Base-by-base conservation (phyloP, 1,284 basidiomycete species). In the Kwoniella shivajii region DNA sequence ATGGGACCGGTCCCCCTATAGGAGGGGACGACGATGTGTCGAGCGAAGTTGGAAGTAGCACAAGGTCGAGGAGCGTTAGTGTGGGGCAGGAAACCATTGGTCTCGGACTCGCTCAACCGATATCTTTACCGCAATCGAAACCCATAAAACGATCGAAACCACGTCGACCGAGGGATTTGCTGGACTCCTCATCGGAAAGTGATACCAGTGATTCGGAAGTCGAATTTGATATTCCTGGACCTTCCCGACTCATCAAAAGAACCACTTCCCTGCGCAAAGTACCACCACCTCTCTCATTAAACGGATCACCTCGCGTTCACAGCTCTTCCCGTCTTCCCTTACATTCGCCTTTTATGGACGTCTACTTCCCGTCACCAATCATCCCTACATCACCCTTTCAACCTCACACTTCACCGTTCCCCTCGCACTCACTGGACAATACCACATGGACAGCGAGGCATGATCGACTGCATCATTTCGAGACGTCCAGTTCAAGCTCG, bases 401-500 rank as follows among this genome's bases (percentile, higher is more conserved):
- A 0, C 64, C 64, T 2, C 64, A 63, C 26, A 52, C 63, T n/a
- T 72, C 74, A n/a, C 71, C 72, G 7, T 76, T 74, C 61, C 74
- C 74, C 2, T 70, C 64, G n/a, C 74, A 76, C 53, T 73, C 73
- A 6, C 67, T 76, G 20, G 74, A 76, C 60, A 76, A 76, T 57
- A 73, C 74, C 13, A 70, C 65, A 22, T 76, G 74, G 74, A 66
- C 62, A 3, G 71, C 65, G 5, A 64, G 71, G 2, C 61, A 61
- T 16, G 69, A 69, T 22, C 52, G 51, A 1, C 43, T 63, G 38
- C 53, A 61, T 13, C 56, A 67, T 30, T 64, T 71, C 42, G 67
- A 71, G 39, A 59, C 60, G 4, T 71, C 70, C 1, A 69, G 66
- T 54, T 71, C 71, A 26, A 72, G 69, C 58, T 70, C 67, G 27